These are phyloP conservation scores for Debaryomycetaceae sp. DNA, from an alignment of 1,139 yeast genomes.

Conservation along the genomic window DNA sequence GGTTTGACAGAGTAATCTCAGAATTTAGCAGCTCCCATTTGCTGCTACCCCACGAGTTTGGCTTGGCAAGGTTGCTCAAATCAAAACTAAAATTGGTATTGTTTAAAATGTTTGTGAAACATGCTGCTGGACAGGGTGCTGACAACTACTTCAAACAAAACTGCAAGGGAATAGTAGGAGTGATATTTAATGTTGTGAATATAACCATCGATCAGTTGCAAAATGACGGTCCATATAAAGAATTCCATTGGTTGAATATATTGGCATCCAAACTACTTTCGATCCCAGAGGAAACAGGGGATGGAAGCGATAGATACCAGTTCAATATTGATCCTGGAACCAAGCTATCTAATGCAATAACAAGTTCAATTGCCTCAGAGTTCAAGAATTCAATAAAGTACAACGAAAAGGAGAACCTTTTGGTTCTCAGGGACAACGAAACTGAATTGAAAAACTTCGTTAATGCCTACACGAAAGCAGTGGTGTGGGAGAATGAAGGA, in stretches of 20 bases:
- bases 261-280: conserved; percentile 8
- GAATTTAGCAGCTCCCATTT: conserved; percentile 6
- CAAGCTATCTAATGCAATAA: conserved; percentile 7
- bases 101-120: conserved; percentile 8
- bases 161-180: conserved; percentile 1
- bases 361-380: conserved; percentile 10
- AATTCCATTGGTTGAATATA: conserved; percentile 8
- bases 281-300: not conserved
- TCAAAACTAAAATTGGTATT: conserved; percentile 9
- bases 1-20: conserved; percentile 14
- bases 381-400: conserved; percentile 8
- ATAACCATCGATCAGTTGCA: conserved; percentile 4
- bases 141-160: conserved; percentile 6
- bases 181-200: conserved; percentile 4
- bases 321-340: conserved; percentile 3
- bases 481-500: conserved; percentile 4
- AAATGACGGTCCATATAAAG: conserved; percentile 5
- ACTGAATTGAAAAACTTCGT: conserved; percentile 8
- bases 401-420: conserved; percentile 8
- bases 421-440: conserved; percentile 11
- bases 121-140: conserved; percentile 3
- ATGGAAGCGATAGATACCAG: conserved; percentile 1
- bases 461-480: conserved; percentile 5
- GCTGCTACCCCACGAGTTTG: conserved; percentile 21
- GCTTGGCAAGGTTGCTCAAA: conserved; percentile 17